A percentile compares a stretch with the other conserved stretches of the same genome.
These are phyloP conservation scores for Botrytis fabae DNA, from an alignment of 2,329 filamentous ascomycete genomes.

Conservation along the genomic window DNA sequence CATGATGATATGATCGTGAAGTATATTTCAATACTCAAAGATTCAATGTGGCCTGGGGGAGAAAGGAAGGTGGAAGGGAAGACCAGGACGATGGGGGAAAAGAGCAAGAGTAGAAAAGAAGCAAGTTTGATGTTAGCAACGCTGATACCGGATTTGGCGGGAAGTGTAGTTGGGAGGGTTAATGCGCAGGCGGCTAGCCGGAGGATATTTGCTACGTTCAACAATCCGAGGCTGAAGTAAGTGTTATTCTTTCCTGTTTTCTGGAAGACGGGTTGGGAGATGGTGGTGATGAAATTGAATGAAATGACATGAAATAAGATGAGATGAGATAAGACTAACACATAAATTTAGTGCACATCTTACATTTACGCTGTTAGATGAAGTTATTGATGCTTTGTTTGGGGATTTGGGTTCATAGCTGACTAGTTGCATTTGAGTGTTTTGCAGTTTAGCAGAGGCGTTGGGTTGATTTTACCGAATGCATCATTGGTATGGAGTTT, in stretches of 20 bases:
- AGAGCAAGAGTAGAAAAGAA: conserved; percentile 78
- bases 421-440: conserved; percentile 32
- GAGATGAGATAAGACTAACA: neutral
- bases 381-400: conserved; percentile 42
- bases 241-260: conserved; percentile 42
- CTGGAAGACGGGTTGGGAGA: neutral
- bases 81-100: conserved; percentile 68
- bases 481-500: conserved; percentile 7
- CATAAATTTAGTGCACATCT: conserved; percentile 39
- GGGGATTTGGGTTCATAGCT: conserved; percentile 34
- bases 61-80: conserved; percentile 50
- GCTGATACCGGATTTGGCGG: conserved; percentile 85
- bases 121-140: conserved; percentile 87
- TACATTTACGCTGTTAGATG: conserved; percentile 42
- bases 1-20: conserved; percentile 77
- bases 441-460: neutral
- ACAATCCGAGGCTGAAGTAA: conserved; percentile 88
- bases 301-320: neutral
- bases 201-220: conserved; percentile 85
- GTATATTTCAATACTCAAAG: conserved; percentile 72
- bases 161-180: conserved; percentile 85
- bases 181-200: conserved; percentile 91
- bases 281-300: neutral
- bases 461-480: neutral
- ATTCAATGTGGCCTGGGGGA: conserved; percentile 80